Evolutionary conservation across 2,329 filamentous ascomycete species (phyloP), one percentile per base, ranked within the genome.

Genomic region (Fusarium hostae): DNA sequence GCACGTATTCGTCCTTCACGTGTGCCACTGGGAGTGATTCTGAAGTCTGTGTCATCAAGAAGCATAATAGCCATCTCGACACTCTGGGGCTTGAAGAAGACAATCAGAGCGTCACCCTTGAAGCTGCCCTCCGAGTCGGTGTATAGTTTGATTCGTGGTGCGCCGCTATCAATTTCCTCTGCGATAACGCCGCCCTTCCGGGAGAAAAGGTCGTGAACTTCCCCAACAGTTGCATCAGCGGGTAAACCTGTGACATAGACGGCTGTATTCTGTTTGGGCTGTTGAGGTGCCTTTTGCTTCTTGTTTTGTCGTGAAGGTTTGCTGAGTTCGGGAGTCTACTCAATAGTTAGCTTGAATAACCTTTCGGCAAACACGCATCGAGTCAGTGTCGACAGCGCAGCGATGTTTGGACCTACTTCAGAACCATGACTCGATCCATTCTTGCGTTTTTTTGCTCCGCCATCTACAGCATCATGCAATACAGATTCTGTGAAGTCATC

Each of bases 51-150:
- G 76, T 94, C 93, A 80, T 97, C 93, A 16, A 94, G 86, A 76
- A 96, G 86, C 83, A 91, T 90, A 72, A 95, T 92, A 47, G 94
- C 94, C 84, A 94, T 91, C 44, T 92, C 85, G 64, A 99, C 95
- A n/a, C 93, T 97, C 78, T 97, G 94, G 0, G 94, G 92, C 75
- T 96, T 94, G 87, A 97, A 98, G 83, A 97, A 99, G 39, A 98
- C 93, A 59, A 99, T 86, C 35, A 99, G 86, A 5, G 94, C 95
- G 79, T 98, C 95, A 67, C 96, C 96, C 79, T 98, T 98, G 86
- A 97, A 97, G 20, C 90, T 88, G 24, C 94, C 96, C 2, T 91
- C 83, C 3, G 92, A 89, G 79, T 98, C 91, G 24, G 86, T 89
- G 82, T 99, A 99, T 81, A 99, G 89, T 83, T 97, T 98, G 82